phyloP scores from a whole-genome alignment of 2,329 filamentous ascomycete genomes.

The Erysiphe pulchra region DNA sequence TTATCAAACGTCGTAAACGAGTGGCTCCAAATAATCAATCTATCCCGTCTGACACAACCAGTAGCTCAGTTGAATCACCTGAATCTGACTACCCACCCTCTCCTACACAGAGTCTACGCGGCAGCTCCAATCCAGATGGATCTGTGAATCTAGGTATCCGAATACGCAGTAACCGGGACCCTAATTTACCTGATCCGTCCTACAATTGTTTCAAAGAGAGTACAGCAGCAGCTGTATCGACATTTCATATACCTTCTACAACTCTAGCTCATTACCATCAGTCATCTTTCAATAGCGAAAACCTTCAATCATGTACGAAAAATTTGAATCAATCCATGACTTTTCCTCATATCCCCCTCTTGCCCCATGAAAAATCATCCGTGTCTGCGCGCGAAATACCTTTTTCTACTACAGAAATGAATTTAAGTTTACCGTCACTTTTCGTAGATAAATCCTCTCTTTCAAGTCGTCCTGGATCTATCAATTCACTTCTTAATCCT shows the following conservation, averaged over 20 bases:
- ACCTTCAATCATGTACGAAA: background rate
- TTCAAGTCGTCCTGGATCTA: conserved; percentile 42
- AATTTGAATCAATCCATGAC: background rate
- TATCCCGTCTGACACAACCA: conserved; percentile 19
- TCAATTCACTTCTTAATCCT: conserved; percentile 51
- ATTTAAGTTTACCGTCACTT: conserved; percentile 12
- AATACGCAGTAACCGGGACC: background rate
- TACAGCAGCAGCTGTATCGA: background rate
- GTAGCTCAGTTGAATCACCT: conserved; percentile 11
- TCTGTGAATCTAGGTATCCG: conserved; percentile 30
- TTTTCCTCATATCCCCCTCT: background rate
- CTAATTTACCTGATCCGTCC: background rate
- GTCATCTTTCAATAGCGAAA: background rate
- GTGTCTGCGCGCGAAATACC: conserved; percentile 28
- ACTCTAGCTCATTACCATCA: conserved; percentile 16
- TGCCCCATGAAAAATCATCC: background rate
- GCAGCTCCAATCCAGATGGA: conserved; percentile 34
- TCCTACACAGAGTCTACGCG: conserved; percentile 14
- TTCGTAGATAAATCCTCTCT: conserved; percentile 16
- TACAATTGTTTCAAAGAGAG: background rate
- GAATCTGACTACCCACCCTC: conserved; percentile 12
- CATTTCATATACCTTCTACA: conserved; percentile 10
- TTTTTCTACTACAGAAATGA: conserved; percentile 33
- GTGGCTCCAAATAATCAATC: conserved; percentile 52
- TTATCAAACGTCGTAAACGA: conserved; percentile 86